Conservation (phyloP, 2,329 filamentous ascomycete genomes). For the Fusarium aywerte region DNA sequence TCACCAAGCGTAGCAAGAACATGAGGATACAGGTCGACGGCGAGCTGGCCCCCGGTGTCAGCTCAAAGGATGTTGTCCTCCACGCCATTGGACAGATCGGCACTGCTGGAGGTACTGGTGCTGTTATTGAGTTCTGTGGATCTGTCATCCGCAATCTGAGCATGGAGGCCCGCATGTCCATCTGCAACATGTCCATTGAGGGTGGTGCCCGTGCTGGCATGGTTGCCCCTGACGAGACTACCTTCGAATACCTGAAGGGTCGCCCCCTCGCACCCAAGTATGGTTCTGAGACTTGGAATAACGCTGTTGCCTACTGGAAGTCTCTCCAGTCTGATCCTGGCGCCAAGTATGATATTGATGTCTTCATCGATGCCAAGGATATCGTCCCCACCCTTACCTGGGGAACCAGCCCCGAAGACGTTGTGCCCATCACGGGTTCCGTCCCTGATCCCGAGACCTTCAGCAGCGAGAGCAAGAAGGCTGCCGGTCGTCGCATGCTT, state of each 20-base stretch:
- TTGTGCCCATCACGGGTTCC: slow-evolving; percentile 90
- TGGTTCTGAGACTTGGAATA: slow-evolving; percentile 89
- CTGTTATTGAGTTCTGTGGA: slow-evolving; percentile 97
- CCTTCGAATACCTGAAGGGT: slow-evolving; percentile 94
- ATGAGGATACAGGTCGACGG: slow-evolving; percentile 98
- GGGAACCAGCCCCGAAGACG: slow-evolving; percentile 97
- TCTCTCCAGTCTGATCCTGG: slow-evolving; percentile 85
- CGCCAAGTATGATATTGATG: slow-evolving; percentile 88
- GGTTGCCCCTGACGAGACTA: slow-evolving; percentile 93
- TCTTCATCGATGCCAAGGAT: slow-evolving; percentile 91
- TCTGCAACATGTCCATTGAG: slow-evolving; percentile 99
- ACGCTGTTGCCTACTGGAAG: slow-evolving; percentile 88
- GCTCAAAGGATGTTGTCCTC: slow-evolving; percentile 94
- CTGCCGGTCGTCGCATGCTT: slow-evolving; percentile 80
- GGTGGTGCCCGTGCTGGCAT: slow-evolving; percentile 94
- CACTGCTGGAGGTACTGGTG: slow-evolving; percentile 92
- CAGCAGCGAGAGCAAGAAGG: slow-evolving; percentile 80
- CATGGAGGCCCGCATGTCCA: slow-evolving; percentile 98
- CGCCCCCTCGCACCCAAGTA: slow-evolving; percentile 87
- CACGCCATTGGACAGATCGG: slow-evolving; percentile 94
- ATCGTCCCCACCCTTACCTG: slow-evolving; percentile 94
- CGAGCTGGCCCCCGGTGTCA: slow-evolving; percentile 87
- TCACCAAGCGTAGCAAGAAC: slow-evolving; percentile 96
- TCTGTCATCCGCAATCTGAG: slow-evolving; percentile 89
- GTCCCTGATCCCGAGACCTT: slow-evolving; percentile 94